A percentile compares a stretch with the other conserved stretches of the same genome.
Conservation (phyloP, 2,329 filamentous ascomycete genomes). For the Acrocalymma vagum region DNA sequence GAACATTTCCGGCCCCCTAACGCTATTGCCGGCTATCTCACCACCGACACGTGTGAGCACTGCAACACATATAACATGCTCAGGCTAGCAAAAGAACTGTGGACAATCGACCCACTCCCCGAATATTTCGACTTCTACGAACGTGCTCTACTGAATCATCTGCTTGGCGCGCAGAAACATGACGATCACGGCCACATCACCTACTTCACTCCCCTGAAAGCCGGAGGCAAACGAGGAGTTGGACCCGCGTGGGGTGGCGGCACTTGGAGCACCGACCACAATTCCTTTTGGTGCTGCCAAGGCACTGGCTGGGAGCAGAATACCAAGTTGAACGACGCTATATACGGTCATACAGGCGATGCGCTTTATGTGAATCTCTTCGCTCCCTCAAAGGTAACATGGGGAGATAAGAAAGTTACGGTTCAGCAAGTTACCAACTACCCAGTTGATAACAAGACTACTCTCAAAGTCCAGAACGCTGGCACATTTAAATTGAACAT, state of each 20-base stretch:
- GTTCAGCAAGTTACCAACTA: constrained; percentile 56
- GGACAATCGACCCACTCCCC: constrained; percentile 53
- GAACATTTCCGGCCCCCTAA: constrained; percentile 61
- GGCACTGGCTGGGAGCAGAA: constrained; percentile 63
- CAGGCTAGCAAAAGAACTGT: constrained; percentile 63
- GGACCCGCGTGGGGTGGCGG: constrained; percentile 62
- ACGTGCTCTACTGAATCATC: constrained; percentile 59
- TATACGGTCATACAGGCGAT: constrained; percentile 57
- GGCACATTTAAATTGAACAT: constrained; percentile 49
- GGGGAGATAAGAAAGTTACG: constrained; percentile 51
- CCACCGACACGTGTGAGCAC: constrained; percentile 58
- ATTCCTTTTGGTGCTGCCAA: constrained; percentile 64
- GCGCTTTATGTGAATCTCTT: constrained; percentile 61
- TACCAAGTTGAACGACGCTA: constrained; percentile 62
- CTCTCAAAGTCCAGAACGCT: constrained; percentile 47
- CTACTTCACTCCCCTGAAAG: constrained; percentile 61
- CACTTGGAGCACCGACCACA: constrained; percentile 63
- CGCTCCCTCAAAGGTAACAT: constrained; percentile 56
- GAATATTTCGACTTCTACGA: constrained; percentile 65
- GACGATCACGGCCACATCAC: constrained; percentile 60
- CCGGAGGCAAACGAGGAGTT: constrained; percentile 58
- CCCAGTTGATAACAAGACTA: constrained; percentile 52
- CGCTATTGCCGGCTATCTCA: constrained; percentile 56
- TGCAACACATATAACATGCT: constrained; percentile 68
- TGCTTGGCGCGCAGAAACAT: constrained; percentile 59